Percentiles rank a stretch among this genome's conserved stretches.
These are phyloP conservation scores for Castanospermum australe DNA, from an alignment of 306 rosid genomes.

Conservation along the genomic window DNA sequence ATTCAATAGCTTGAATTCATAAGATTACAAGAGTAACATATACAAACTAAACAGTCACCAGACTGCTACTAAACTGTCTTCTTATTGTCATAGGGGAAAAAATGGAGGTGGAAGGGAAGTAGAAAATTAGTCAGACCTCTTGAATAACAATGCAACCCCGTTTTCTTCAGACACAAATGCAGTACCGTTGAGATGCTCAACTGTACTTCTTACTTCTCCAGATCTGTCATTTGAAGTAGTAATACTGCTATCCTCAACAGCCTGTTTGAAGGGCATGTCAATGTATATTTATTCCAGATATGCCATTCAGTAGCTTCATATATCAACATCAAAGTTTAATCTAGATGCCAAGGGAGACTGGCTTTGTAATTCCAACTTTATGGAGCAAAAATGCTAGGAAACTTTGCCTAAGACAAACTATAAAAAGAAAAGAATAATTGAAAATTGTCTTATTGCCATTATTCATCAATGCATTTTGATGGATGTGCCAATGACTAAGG, in stretches of 20 bases:
- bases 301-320: conserved; percentile 11
- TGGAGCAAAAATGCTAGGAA: not conserved
- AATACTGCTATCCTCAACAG: conserved; percentile 25
- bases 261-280: conserved; percentile 42
- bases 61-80: not conserved
- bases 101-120: not conserved
- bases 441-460: not conserved
- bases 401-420: not conserved
- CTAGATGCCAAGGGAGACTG: not conserved
- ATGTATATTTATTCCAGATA: not conserved
- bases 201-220: conserved; percentile 25
- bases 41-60: not conserved
- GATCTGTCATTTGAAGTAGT: conserved; percentile 25
- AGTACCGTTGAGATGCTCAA: not conserved
- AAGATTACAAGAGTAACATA: not conserved
- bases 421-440: not conserved
- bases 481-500: not conserved
- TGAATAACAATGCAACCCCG: conserved; percentile 11
- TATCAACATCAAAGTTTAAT: not conserved
- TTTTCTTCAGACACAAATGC: conserved; percentile 10
- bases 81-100: not conserved
- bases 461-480: conserved; percentile 2
- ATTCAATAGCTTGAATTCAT: not conserved
- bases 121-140: conserved; percentile 35
- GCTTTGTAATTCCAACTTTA: not conserved